A percentile compares a stretch with the other conserved stretches of the same genome.
Evolutionary conservation across 306 rosid genomes (phyloP).

Genomic region (Casuarina glauca): DNA sequence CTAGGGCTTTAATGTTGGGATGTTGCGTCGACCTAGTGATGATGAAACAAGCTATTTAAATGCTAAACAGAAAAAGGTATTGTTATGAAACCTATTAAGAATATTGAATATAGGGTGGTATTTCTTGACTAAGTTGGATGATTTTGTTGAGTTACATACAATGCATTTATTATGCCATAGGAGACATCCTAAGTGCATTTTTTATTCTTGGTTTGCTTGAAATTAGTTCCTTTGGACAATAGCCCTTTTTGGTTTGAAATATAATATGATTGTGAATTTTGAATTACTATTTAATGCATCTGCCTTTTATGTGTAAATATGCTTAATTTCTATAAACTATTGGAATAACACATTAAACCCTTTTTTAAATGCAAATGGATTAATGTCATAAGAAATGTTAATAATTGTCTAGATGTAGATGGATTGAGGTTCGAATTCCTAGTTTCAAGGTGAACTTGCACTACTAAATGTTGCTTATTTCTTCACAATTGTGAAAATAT

Average conservation of each 20-base stretch:
- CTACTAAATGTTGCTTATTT: too few species aligned
- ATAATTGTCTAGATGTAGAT: too few species aligned
- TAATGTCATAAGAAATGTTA: slow-evolving; percentile 3
- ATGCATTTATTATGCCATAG: background rate
- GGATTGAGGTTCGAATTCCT: too few species aligned
- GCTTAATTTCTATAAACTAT: background rate
- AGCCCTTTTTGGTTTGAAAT: background rate
- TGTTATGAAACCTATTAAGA: background rate
- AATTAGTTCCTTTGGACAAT: background rate
- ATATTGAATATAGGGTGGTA: background rate
- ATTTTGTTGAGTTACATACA: background rate
- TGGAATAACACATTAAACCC: background rate
- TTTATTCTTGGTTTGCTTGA: background rate
- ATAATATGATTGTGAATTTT: background rate
- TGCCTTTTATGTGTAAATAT: background rate
- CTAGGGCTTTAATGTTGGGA: slow-evolving; percentile 34
- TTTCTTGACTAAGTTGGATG: background rate
- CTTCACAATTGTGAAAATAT: too few species aligned
- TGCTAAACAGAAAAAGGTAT: slow-evolving; percentile 60
- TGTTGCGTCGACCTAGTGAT: slow-evolving; percentile 37
- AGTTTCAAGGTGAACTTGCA: too few species aligned
- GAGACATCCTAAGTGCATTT: background rate
- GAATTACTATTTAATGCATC: background rate
- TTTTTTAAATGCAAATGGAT: slow-evolving; percentile 26
- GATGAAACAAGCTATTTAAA: slow-evolving; percentile 37